These are phyloP conservation scores for Globisporangium megalacanthum DNA, from an alignment of 352 stramenopile species.

Conservation along the genomic window DNA sequence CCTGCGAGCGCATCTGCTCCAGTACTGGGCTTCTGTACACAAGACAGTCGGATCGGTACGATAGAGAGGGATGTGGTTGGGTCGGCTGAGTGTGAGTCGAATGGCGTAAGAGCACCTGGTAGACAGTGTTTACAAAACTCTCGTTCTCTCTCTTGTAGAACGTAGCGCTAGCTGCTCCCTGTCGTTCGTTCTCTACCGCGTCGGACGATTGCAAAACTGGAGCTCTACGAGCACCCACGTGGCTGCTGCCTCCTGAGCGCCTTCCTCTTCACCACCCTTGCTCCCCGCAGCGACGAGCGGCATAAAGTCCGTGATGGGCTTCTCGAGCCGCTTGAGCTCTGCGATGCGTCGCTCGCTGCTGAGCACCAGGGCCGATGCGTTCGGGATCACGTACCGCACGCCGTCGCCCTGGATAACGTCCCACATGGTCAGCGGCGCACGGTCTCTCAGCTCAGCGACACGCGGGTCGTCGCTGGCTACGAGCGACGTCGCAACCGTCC, in stretches of 20 bases:
- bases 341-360: conserved; percentile 47
- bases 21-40: no score
- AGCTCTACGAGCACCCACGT: conserved; percentile 45
- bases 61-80: no score
- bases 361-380: conserved; percentile 46
- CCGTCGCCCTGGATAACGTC: conserved; percentile 43
- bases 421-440: conserved; percentile 46
- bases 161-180: background rate
- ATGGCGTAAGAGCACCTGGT: no score
- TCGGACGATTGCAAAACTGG: conserved; percentile 13
- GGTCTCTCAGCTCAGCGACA: conserved; percentile 19
- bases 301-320: conserved; percentile 69
- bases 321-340: conserved; percentile 54
- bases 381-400: conserved; percentile 59
- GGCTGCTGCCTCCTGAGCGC: background rate
- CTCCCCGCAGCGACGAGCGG: conserved; percentile 52
- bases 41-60: no score
- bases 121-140: no score
- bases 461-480: conserved; percentile 17
- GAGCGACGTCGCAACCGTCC: conserved; percentile 38
- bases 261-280: conserved; percentile 13
- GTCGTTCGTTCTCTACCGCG: background rate
- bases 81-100: no score
- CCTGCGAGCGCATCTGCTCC: no score
- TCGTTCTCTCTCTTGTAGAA: no score